Percentiles rank a stretch among this genome's conserved stretches.
These are phyloP conservation scores for Sporothrix brunneoviolacea DNA, from an alignment of 2,329 filamentous ascomycete species.

Conservation along the genomic window DNA sequence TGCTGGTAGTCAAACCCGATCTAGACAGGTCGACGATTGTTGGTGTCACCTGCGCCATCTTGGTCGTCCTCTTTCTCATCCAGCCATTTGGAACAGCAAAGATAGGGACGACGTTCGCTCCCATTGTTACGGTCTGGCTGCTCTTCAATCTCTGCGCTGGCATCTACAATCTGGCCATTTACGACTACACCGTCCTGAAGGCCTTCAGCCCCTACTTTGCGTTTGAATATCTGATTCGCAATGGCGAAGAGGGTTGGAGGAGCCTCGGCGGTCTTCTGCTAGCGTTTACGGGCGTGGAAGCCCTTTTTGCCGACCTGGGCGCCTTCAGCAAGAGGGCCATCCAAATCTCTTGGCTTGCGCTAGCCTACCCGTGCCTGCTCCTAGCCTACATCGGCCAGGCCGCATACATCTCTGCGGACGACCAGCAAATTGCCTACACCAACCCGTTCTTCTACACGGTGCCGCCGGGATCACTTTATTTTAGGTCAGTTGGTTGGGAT, in stretches of 20 bases:
- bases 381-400: constrained; percentile 67
- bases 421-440: constrained; percentile 48
- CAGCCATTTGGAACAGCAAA: constrained; percentile 60
- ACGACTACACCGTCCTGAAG: constrained; percentile 48
- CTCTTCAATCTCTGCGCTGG: constrained; percentile 56
- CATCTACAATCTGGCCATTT: constrained; percentile 52
- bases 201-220: constrained; percentile 55
- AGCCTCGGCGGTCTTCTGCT: constrained; percentile 65
- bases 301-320: constrained; percentile 70
- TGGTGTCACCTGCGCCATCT: constrained; percentile 57
- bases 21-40: constrained; percentile 53
- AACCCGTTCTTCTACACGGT: constrained; percentile 71
- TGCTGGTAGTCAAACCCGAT: constrained; percentile 50
- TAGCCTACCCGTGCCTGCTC: constrained; percentile 60
- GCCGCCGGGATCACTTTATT: constrained; percentile 61
- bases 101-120: constrained; percentile 55
- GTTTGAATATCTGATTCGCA: constrained; percentile 52
- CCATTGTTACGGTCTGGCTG: constrained; percentile 62
- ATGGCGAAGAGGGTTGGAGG: constrained; percentile 55
- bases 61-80: constrained; percentile 55
- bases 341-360: constrained; percentile 65
- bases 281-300: constrained; percentile 72
- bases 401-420: constrained; percentile 57
- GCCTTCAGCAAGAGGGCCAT: constrained; percentile 66
- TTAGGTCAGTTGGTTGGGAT: constrained; percentile 25